Evolutionary conservation across 805 yeast species (phyloP).

Genomic region (Saccharomycopsis fermentans): DNA sequence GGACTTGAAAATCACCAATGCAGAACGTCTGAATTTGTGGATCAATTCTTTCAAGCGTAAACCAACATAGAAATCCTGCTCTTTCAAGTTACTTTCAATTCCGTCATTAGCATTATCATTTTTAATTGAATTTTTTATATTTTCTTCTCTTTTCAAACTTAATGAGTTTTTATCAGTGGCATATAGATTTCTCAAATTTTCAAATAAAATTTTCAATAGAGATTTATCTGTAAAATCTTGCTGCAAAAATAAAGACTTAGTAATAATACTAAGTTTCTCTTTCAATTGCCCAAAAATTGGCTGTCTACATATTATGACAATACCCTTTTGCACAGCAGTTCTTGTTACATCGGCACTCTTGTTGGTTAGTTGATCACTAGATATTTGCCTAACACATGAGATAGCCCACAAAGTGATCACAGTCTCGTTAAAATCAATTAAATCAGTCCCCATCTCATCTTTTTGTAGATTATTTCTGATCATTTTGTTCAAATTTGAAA

Average conservation of each 20-base stretch:
- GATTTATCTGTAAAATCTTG: constrained; percentile 61
- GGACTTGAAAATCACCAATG: constrained; percentile 64
- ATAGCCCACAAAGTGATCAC: constrained; percentile 84
- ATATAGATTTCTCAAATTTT: constrained; percentile 44
- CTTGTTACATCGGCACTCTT: constrained; percentile 62
- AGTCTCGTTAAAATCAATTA: constrained; percentile 19
- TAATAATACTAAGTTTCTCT: constrained; percentile 83
- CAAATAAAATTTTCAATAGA: constrained; percentile 60
- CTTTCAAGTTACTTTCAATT: constrained; percentile 30
- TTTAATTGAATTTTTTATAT: constrained; percentile 14
- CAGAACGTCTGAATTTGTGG: constrained; percentile 44
- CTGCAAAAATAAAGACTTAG: constrained; percentile 78
- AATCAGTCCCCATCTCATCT: constrained; percentile 1
- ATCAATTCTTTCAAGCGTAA: constrained; percentile 60
- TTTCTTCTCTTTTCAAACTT: background rate
- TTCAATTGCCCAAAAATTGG: constrained; percentile 84
- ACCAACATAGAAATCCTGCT: constrained; percentile 61
- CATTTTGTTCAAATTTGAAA: constrained; percentile 24
- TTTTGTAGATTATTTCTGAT: background rate
- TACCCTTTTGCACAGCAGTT: constrained; percentile 82
- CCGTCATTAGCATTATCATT: constrained; percentile 24
- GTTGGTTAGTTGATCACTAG: constrained; percentile 46
- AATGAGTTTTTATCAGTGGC: constrained; percentile 3
- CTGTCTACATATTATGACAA: constrained; percentile 75
- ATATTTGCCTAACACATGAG: constrained; percentile 81